Evolutionary conservation across 495 filamentous ascomycete genomes (phyloP), one percentile per base, ranked within the genome.

Genomic region (Echria macrotheca): DNA sequence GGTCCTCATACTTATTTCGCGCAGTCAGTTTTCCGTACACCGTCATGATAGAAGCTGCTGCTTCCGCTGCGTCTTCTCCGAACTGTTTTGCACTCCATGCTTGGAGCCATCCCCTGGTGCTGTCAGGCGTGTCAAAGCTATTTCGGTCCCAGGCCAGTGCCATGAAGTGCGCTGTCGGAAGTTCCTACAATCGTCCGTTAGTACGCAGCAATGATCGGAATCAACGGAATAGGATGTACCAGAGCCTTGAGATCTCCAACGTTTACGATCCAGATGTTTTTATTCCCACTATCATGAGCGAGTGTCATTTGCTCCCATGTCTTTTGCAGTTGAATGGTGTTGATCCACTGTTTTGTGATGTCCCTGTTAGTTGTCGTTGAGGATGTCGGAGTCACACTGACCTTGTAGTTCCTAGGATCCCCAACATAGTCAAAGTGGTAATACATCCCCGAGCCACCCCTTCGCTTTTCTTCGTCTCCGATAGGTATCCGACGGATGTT

Each of bases 391-490:
- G n/a, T n/a, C n/a, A n/a, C n/a, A n/a, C n/a, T n/a, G n/a, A n/a
- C n/a, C n/a, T 82, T 82, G 58, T 77, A 80, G 58, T 78, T 69
- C 19, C 76, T 67, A 18, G 77, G 73, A 50, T 70, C 69, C 9
- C 80, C 79, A 17, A 82, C 78, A 56, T 77, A 86, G 57, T 86
- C 81, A 49, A 83, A 77, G 57, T 84, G 81, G 49, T 84, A 85
- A 56, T 85, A 85, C 33, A 84, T 75, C 17, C 83, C 80, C 28
- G 80, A 75, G 6, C 82, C 80, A 6, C 78, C 80, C 15, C 58
- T 44, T 33, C 83, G 62, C 14, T 50, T 59, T 0, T 65, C 74
- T 55, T 86, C 82, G 45, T 76, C 72, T 2, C 54, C 73, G 17
- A 79, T 58, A 1, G 83, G 83, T 18, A 86, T 67, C 17, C 80